These are phyloP conservation scores for Aspergillus taichungensis DNA, from an alignment of 495 filamentous ascomycete genomes.

Conservation along the genomic window DNA sequence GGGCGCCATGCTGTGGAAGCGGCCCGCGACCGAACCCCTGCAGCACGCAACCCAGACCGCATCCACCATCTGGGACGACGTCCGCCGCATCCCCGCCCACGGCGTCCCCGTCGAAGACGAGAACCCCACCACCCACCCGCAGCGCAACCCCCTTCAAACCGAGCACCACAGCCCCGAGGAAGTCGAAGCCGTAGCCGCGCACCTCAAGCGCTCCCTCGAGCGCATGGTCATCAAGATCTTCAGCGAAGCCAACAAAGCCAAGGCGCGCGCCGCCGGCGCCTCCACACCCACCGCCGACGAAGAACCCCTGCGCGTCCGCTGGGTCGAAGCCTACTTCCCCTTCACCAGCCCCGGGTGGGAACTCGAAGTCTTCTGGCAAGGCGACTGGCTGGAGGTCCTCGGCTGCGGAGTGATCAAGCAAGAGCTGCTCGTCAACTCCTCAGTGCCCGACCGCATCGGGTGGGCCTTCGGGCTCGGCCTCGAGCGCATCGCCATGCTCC, in stretches of 20 bases:
- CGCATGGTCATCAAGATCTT: constrained; percentile 85
- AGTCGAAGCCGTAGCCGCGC: constrained; percentile 71
- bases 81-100: constrained; percentile 59
- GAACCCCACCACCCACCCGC: constrained; percentile 67
- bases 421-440: constrained; percentile 65
- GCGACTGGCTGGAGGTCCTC: constrained; percentile 88
- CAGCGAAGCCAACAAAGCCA: constrained; percentile 56
- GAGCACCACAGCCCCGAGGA: constrained; percentile 63
- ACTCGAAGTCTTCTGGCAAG: constrained; percentile 89
- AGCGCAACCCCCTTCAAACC: constrained; percentile 76
- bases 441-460: constrained; percentile 64
- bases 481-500: constrained; percentile 90
- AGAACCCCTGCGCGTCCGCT: constrained; percentile 75
- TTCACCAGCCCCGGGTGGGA: constrained; percentile 96
- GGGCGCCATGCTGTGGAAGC: constrained; percentile 84
- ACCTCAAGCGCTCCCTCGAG: constrained; percentile 86
- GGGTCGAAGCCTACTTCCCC: constrained; percentile 94
- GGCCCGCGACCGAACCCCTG: constrained; percentile 53
- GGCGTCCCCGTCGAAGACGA: constrained; percentile 72
- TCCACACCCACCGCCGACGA: constrained; percentile 25
- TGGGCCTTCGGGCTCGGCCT: constrained; percentile 96
- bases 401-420: constrained; percentile 91
- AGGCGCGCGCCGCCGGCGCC: constrained; percentile 33
- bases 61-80: constrained; percentile 48
- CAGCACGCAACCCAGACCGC: constrained; percentile 26